Evolutionary conservation across 495 filamentous ascomycete species (phyloP).

Genomic region (Daldinia grandis): DNA sequence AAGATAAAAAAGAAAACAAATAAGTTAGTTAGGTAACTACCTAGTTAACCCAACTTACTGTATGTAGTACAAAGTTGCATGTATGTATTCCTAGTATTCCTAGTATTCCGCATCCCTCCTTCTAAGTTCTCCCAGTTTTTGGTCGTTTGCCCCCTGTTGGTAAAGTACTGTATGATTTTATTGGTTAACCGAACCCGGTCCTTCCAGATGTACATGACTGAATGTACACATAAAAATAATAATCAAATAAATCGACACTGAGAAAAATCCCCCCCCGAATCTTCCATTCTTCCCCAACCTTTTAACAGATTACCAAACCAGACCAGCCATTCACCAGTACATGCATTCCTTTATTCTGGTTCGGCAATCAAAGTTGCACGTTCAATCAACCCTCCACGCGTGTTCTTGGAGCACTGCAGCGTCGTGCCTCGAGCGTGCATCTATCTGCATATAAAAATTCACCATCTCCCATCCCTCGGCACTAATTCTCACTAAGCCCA

Average conservation of each 20-base stretch:
- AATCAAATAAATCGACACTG: conserved; percentile 29
- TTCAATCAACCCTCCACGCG: conserved; percentile 41
- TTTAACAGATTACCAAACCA: conserved; percentile 40
- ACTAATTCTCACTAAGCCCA: conserved; percentile 44
- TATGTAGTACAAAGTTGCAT: conserved; percentile 23
- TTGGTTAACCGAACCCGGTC: conserved; percentile 31
- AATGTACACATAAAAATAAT: conserved; percentile 22
- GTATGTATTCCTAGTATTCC: background rate
- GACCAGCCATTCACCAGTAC: conserved; percentile 42
- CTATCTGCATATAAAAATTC: conserved; percentile 44
- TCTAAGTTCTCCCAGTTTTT: conserved; percentile 14
- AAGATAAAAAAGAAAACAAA: conserved; percentile 20
- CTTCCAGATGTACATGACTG: conserved; percentile 20
- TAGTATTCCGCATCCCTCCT: conserved; percentile 18
- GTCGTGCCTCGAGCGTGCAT: conserved; percentile 41
- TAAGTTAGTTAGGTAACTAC: conserved; percentile 6
- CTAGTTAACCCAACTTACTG: conserved; percentile 27
- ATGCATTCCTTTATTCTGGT: conserved; percentile 42
- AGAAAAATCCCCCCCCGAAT: conserved; percentile 36
- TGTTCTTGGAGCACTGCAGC: conserved; percentile 41
- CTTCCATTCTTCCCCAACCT: conserved; percentile 43
- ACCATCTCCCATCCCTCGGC: conserved; percentile 44
- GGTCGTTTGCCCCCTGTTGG: conserved; percentile 32
- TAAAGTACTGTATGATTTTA: conserved; percentile 22
- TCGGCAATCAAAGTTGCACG: conserved; percentile 43